Evolutionary conservation across 1,284 basidiomycete species (phyloP).

Genomic region (Apiotrichum laibachii): DNA sequence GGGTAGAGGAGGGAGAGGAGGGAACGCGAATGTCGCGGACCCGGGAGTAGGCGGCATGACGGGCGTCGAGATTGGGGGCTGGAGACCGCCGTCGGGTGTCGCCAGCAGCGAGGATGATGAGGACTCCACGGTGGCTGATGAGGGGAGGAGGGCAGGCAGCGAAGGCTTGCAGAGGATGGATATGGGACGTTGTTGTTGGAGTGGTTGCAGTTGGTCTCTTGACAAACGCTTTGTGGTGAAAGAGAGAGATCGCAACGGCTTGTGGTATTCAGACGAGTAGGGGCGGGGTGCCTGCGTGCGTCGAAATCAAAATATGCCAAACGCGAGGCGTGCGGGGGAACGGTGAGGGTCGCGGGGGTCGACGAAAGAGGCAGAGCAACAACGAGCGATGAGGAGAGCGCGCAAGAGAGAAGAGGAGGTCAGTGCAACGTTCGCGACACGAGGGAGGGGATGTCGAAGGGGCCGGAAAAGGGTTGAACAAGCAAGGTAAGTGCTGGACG

Average conservation of each 20-base stretch:
- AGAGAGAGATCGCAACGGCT: conserved; percentile 2
- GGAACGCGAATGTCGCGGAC: conserved; percentile 8
- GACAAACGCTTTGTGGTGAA: neutral
- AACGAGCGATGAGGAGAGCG: neutral
- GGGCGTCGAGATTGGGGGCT: neutral
- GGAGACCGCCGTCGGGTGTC: neutral
- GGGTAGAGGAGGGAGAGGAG: conserved; percentile 21
- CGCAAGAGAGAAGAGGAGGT: neutral
- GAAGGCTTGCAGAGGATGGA: conserved; percentile 23
- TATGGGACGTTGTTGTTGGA: conserved; percentile 1
- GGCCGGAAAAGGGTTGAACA: neutral
- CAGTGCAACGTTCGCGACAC: neutral
- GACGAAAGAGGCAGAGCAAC: neutral
- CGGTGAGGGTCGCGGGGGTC: neutral
- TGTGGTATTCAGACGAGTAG: neutral
- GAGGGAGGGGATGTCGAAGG: neutral
- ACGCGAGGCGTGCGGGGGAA: neutral
- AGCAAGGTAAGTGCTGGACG: neutral
- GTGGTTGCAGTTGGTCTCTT: neutral
- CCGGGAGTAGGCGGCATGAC: neutral
- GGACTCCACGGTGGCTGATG: neutral
- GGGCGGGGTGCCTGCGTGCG: neutral
- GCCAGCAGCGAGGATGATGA: neutral
- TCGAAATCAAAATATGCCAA: neutral
- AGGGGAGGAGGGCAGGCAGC: conserved; percentile 6